phyloP scores from a whole-genome alignment of 148 eudicot species.

The Cornus suecica region DNA sequence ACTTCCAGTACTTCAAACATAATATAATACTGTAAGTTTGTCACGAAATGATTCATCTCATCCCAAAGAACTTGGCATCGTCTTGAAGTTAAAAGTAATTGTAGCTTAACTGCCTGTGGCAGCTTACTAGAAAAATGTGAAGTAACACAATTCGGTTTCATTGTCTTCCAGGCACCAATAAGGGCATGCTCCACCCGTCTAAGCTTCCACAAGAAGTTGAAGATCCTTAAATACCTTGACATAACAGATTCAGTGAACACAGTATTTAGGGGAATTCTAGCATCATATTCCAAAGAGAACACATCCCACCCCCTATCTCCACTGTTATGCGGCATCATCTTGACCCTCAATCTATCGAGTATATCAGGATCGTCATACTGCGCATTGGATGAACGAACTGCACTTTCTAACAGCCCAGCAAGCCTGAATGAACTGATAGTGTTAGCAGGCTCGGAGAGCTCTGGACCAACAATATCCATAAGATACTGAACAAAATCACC shows the following conservation, averaged over 20 bases:
- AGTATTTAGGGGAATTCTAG: slow-evolving; percentile 77
- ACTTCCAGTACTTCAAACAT: slow-evolving; percentile 99
- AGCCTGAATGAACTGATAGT: slow-evolving; percentile 90
- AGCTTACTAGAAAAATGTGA: slow-evolving; percentile 65
- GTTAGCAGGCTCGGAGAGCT: slow-evolving; percentile 93
- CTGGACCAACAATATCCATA: slow-evolving; percentile 96
- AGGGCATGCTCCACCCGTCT: slow-evolving; percentile 96
- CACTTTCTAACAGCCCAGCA: slow-evolving; percentile 89
- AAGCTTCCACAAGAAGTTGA: slow-evolving; percentile 97
- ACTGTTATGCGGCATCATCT: slow-evolving; percentile 94
- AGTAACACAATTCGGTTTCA: slow-evolving; percentile 90
- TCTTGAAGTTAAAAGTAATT: slow-evolving; percentile 71
- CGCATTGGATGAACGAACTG: slow-evolving; percentile 88
- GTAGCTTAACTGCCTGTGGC: slow-evolving; percentile 63
- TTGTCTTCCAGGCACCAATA: slow-evolving; percentile 83
- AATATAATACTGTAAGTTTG: slow-evolving; percentile 96
- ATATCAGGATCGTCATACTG: slow-evolving; percentile 89
- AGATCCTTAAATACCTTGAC: slow-evolving; percentile 77
- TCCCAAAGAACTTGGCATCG: slow-evolving; percentile 95
- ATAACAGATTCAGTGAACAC: slow-evolving; percentile 92
- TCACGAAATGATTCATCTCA: slow-evolving; percentile 94
- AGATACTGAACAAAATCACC: slow-evolving; percentile 98
- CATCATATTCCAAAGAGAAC: slow-evolving; percentile 92
- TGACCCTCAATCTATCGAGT: slow-evolving; percentile 81
- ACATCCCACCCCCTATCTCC: slow-evolving; percentile 99